Base-by-base conservation (phyloP, 371 early-diverging fungal species). In the Saksenaea vasiformis region DNA sequence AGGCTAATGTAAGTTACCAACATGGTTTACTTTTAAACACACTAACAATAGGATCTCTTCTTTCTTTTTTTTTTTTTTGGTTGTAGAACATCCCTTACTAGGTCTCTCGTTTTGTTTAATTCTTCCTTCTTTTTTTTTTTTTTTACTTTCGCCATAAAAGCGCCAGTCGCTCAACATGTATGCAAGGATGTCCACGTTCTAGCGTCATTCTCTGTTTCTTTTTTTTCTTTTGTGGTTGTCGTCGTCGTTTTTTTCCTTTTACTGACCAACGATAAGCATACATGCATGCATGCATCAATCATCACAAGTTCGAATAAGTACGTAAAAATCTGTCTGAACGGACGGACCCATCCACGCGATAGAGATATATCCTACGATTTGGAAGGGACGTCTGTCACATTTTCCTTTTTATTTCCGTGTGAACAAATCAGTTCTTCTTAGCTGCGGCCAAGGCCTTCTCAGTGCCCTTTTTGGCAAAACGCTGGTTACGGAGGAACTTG, bases 401-500 rank as follows among this genome's bases (percentile, higher is more conserved):
- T 54, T 17, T 54, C n/a, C 1, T 54, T 54, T 54, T 26, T 56
- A 17, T 56, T 56, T 56, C 31, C 19, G 15, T 34, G n/a, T 56
- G 56, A 56, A 36, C 56, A n/a, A n/a, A 37, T 58, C 14, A 36
- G 43, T 36, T 47, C 51, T 63, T 55, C 66, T 69, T 70, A 72
- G 71, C 77, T 69, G 74, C 86, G 74, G 69, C 86, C 67, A 72
- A 76, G 72, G 68, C 64, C 68, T 69, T 70, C 62, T 71, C 61
- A 54, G 79, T 79, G 69, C 82, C 96, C 81, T 89, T 89, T 90
- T 92, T 93, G 77, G 97, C 98, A 82, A 89, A 95, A 73, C 97
- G 93, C 87, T 96, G 97, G 94, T 98, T 98, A 77, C 98, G 94
- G 77, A 94, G 77, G 92, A 98, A 98, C 91, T 97, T 97, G 86